Conservation (phyloP, 2,329 filamentous ascomycete genomes). For the Diaporthe caulivora region DNA sequence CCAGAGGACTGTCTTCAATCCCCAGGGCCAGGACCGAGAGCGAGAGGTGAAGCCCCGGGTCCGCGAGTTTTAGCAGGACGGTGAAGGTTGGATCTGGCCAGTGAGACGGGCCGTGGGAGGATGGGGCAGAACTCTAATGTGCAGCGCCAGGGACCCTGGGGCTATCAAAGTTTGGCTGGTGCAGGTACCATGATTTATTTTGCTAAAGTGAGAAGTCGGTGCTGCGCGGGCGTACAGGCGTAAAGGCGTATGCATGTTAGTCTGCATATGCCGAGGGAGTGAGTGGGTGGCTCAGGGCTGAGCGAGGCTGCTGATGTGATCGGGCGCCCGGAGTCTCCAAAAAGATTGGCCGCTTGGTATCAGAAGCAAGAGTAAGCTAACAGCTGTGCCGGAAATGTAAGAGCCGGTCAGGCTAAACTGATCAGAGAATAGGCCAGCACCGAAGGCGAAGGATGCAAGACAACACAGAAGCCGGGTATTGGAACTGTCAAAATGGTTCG, state of each 20-base stretch:
- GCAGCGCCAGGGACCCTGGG: not conserved
- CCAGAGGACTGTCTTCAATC: too few relatives aligned
- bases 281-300: not conserved
- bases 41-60: not conserved
- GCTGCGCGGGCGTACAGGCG: not conserved
- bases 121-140: conserved; percentile 1
- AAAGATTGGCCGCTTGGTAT: not conserved
- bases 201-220: not conserved
- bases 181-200: conserved; percentile 11
- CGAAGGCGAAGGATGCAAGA: not conserved
- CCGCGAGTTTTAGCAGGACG: not conserved
- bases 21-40: not conserved
- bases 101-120: not conserved
- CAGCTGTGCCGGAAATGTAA: not conserved
- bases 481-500: conserved; percentile 13
- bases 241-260: not conserved
- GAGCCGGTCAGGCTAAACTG: not conserved
- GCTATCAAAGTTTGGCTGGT: not conserved
- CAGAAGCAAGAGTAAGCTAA: not conserved
- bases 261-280: not conserved
- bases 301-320: conserved; percentile 24
- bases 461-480: not conserved
- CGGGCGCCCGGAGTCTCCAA: not conserved
- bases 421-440: not conserved
- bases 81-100: not conserved